phyloP scores from a whole-genome alignment of 345 rosid species.

The Zanthoxylum bungeanum region DNA sequence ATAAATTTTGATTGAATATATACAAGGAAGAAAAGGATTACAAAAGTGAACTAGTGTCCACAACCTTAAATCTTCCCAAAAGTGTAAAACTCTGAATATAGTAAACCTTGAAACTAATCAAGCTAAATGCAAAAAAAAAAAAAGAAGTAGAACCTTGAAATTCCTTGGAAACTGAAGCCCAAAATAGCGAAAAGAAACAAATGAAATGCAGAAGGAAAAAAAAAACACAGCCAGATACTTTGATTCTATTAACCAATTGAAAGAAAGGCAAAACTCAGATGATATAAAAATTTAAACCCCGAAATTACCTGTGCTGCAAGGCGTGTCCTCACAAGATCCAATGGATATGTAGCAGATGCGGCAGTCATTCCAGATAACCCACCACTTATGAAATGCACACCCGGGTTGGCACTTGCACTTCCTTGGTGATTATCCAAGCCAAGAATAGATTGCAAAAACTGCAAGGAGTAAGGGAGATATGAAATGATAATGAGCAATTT shows the following conservation, averaged over 20 bases:
- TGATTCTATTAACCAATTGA: neutral
- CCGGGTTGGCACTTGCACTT: slow-evolving; percentile 31
- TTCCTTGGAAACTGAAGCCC: too few relatives aligned
- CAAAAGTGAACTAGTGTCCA: too few relatives aligned
- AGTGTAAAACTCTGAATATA: too few relatives aligned
- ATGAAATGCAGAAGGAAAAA: too few relatives aligned
- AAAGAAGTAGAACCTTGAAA: too few relatives aligned
- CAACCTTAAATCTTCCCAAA: too few relatives aligned
- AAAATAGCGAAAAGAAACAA: too few relatives aligned
- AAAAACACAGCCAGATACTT: neutral
- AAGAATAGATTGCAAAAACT: slow-evolving; percentile 58
- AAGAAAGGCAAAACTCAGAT: neutral
- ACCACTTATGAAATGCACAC: slow-evolving; percentile 76
- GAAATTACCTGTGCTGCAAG: slow-evolving; percentile 86
- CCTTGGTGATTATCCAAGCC: slow-evolving; percentile 34
- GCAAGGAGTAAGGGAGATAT: slow-evolving; percentile 15
- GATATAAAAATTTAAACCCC: neutral
- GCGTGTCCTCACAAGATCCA: slow-evolving; percentile 97
- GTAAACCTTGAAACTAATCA: too few relatives aligned
- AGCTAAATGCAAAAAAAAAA: too few relatives aligned
- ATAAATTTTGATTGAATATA: too few relatives aligned
- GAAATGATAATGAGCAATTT: neutral
- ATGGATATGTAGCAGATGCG: slow-evolving; percentile 83
- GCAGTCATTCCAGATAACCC: slow-evolving; percentile 97
- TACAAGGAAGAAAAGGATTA: too few relatives aligned